These are phyloP conservation scores for Codiaeum variegatum DNA, from an alignment of 441 rosid genomes.

Conservation along the genomic window DNA sequence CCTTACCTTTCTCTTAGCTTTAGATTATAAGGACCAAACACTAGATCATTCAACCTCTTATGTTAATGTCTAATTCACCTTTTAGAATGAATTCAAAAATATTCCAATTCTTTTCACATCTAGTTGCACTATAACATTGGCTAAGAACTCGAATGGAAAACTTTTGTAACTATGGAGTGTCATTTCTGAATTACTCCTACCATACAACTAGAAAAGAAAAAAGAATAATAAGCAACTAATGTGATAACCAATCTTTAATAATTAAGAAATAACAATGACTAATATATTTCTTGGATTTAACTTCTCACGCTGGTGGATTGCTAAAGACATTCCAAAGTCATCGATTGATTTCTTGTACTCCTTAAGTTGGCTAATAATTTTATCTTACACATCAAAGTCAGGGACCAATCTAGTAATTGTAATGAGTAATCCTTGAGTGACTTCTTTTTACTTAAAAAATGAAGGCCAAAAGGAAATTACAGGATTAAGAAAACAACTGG, in stretches of 20 bases:
- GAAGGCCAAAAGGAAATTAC: background rate
- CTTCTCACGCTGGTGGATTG: background rate
- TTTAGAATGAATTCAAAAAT: background rate
- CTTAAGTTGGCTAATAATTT: background rate
- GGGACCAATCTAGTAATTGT: background rate
- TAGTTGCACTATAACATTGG: background rate
- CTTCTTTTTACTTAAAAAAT: background rate
- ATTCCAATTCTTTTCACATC: background rate
- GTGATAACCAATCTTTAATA: no score
- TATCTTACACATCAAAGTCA: background rate
- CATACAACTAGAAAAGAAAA: background rate
- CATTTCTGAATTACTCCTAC: background rate
- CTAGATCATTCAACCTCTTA: background rate
- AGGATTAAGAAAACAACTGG: conserved; percentile 1
- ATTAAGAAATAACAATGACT: no score
- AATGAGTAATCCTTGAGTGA: background rate
- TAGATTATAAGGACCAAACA: background rate
- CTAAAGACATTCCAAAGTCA: background rate
- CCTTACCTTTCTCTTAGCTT: background rate
- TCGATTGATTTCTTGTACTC: background rate
- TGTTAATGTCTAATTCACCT: background rate
- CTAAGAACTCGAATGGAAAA: background rate
- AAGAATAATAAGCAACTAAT: no score
- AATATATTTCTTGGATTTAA: no score
- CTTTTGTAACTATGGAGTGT: background rate